Conservation (phyloP, 1,284 basidiomycete genomes). For the Kwoniella shivajii region DNA sequence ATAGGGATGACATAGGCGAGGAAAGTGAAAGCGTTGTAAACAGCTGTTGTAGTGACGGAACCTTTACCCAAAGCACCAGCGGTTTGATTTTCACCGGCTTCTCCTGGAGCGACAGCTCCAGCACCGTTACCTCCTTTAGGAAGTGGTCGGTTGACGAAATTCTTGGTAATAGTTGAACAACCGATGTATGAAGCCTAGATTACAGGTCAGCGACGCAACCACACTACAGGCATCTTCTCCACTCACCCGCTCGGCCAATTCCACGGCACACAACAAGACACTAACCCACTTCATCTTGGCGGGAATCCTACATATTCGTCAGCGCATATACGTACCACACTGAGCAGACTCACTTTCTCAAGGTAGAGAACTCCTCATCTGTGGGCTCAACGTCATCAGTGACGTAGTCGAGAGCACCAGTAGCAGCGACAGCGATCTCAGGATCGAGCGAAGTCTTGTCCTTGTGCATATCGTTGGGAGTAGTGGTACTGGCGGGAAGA, state of each 20-base stretch:
- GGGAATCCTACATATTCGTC: conserved; percentile 61
- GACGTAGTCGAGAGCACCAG: conserved; percentile 37
- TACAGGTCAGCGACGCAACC: neutral
- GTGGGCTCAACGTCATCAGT: conserved; percentile 66
- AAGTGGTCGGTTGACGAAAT: conserved; percentile 55
- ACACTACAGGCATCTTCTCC: neutral
- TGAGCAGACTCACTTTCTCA: conserved; percentile 24
- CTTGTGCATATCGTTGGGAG: neutral
- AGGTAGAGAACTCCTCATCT: conserved; percentile 55
- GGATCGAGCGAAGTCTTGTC: conserved; percentile 16
- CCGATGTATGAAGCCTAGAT: conserved; percentile 37
- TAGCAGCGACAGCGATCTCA: conserved; percentile 18
- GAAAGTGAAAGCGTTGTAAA: conserved; percentile 38
- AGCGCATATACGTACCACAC: neutral
- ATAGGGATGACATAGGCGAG: conserved; percentile 42
- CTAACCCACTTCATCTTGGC: conserved; percentile 38
- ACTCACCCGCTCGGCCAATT: conserved; percentile 46
- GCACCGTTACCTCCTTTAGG: conserved; percentile 64
- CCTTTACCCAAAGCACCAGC: conserved; percentile 58
- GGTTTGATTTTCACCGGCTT: conserved; percentile 60
- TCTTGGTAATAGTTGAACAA: conserved; percentile 23
- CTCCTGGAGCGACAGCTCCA: conserved; percentile 70
- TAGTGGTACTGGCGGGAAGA: conserved; percentile 20
- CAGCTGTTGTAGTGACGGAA: conserved; percentile 40
- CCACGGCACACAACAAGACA: conserved; percentile 47